Percentiles rank a stretch among this genome's conserved stretches.
phyloP scores from a whole-genome alignment of 305 asterid species.

The Petunia hybrid region DNA sequence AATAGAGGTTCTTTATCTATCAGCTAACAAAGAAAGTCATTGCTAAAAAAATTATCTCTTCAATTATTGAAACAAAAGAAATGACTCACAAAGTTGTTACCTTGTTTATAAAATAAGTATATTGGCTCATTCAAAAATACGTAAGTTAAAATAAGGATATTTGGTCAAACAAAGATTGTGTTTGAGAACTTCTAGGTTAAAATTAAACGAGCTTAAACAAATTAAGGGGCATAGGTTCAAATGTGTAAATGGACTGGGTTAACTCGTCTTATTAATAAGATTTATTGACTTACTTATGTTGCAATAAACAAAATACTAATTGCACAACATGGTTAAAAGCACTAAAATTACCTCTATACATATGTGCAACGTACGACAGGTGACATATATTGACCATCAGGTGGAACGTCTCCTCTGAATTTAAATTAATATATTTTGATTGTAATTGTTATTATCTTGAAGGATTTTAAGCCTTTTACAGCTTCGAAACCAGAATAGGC shows the following conservation, averaged over 20 bases:
- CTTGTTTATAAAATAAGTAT: neutral
- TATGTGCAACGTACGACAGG: neutral
- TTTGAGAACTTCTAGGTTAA: neutral
- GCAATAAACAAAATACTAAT: neutral
- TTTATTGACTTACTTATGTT: neutral
- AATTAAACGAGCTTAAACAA: neutral
- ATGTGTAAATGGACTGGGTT: neutral
- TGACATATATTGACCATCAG: neutral
- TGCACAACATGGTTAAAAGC: too few species aligned
- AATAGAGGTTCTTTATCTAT: neutral
- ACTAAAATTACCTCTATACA: neutral
- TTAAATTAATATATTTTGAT: neutral
- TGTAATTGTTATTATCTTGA: neutral
- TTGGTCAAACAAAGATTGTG: neutral
- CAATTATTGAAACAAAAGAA: neutral
- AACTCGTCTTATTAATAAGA: neutral
- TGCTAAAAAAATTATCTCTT: neutral
- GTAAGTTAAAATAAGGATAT: neutral
- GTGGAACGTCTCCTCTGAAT: neutral
- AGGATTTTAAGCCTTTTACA: neutral
- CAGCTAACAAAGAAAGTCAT: neutral
- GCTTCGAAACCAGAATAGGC: conserved; percentile 27
- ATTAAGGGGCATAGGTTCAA: neutral
- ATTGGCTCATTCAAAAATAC: neutral
- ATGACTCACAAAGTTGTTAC: neutral